These are phyloP conservation scores for Myochromella boudieri DNA, from an alignment of 768 basidiomycete genomes.

Conservation along the genomic window DNA sequence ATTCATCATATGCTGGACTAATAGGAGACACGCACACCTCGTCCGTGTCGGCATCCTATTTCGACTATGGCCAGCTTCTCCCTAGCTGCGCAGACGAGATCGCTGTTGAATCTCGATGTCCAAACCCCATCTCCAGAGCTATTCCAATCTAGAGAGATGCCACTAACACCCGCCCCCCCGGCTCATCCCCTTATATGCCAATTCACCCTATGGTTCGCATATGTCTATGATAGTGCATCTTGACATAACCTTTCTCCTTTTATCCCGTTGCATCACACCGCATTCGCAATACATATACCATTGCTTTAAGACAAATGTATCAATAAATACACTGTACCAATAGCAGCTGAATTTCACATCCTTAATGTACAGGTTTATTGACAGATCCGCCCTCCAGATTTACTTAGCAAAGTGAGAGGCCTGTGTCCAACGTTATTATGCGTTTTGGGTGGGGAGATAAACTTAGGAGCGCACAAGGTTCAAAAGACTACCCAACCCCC, in stretches of 20 bases:
- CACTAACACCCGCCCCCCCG: background rate
- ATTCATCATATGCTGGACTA: background rate
- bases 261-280: background rate
- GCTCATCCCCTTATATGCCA: background rate
- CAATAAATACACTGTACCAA: constrained; percentile 2
- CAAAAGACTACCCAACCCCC: constrained; percentile 64
- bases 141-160: background rate
- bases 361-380: background rate
- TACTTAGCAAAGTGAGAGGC: constrained; percentile 26
- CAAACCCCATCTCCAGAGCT: background rate
- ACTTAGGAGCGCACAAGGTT: constrained; percentile 62
- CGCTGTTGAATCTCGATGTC: background rate
- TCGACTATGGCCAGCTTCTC: background rate
- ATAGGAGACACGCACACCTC: background rate
- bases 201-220: background rate
- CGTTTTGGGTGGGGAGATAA: no score
- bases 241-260: constrained; percentile 8
- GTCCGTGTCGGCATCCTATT: background rate
- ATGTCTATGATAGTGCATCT: constrained; percentile 22
- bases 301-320: constrained; percentile 6
- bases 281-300: background rate
- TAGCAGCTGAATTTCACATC: background rate
- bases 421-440: constrained; percentile 21
- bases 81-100: background rate
- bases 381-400: background rate